Conservation (phyloP, 208 protist species). For the Angomonas ambiguus region DNA sequence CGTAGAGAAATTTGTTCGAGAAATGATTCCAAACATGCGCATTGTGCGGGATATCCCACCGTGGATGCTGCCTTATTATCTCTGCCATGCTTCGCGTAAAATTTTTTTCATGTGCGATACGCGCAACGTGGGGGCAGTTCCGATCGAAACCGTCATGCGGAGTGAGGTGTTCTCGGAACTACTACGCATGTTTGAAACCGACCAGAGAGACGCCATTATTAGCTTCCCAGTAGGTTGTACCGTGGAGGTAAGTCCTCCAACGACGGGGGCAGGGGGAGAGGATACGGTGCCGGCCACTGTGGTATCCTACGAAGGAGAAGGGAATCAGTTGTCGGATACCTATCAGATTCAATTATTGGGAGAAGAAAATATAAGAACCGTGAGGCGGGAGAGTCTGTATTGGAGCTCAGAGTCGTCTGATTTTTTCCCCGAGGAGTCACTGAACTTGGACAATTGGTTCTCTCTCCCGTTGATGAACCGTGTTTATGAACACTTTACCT, state of each 20-base stretch:
- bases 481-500: constrained; percentile 88
- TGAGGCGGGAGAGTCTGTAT: constrained; percentile 56
- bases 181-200: constrained; percentile 85
- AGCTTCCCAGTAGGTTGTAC: constrained; percentile 60
- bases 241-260: constrained; percentile 61
- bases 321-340: constrained; percentile 43
- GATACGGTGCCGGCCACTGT: constrained; percentile 71
- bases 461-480: constrained; percentile 74
- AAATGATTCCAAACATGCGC: constrained; percentile 71
- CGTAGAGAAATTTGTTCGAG: constrained; percentile 71
- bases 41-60: constrained; percentile 78
- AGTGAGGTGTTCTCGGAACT: constrained; percentile 89
- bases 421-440: constrained; percentile 44
- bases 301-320: constrained; percentile 52
- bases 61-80: constrained; percentile 88
- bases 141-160: constrained; percentile 79
- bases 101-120: constrained; percentile 94
- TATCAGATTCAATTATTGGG: constrained; percentile 62
- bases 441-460: constrained; percentile 89
- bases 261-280: constrained; percentile 31
- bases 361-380: constrained; percentile 20
- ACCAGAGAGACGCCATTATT: constrained; percentile 64
- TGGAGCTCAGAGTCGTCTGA: constrained; percentile 79
- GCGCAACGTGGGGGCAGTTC: constrained; percentile 55
- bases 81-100: constrained; percentile 87